Conservation (phyloP, 2,329 filamentous ascomycete species). For the Penicillium sp. region DNA sequence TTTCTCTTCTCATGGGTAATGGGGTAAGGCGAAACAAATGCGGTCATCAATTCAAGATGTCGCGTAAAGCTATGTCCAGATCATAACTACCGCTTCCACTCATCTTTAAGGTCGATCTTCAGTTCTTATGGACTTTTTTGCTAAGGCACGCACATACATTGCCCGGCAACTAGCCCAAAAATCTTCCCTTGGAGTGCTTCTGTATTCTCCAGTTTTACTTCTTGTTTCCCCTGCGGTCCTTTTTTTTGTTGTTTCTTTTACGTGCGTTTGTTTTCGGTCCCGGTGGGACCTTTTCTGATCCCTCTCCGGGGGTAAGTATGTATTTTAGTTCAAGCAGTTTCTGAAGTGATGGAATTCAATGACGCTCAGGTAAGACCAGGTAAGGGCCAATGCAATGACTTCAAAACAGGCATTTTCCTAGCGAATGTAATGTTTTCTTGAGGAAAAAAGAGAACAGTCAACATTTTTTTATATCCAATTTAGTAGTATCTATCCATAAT, state of each 20-base stretch:
- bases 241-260: conserved; percentile 28
- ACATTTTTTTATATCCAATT: conserved; percentile 23
- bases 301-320: conserved; percentile 42
- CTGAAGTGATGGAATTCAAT: conserved; percentile 17
- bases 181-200: conserved; percentile 15
- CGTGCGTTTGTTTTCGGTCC: conserved; percentile 14
- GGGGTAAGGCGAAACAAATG: conserved; percentile 35
- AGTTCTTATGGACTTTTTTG: not conserved
- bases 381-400: conserved; percentile 37
- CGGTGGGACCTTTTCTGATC: conserved; percentile 8
- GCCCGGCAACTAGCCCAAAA: conserved; percentile 1
- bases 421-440: not conserved
- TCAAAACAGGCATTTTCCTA: conserved; percentile 20
- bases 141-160: conserved; percentile 4
- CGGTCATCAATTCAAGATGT: conserved; percentile 31
- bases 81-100: not conserved
- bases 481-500: conserved; percentile 28
- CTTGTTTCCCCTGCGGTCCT: conserved; percentile 17
- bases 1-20: conserved; percentile 28
- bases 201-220: conserved; percentile 21
- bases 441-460: not conserved
- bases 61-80: not conserved
- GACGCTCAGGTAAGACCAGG: conserved; percentile 44
- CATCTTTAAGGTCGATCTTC: not conserved
- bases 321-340: conserved; percentile 38